Evolutionary conservation across 208 protist genomes (phyloP), one percentile per base, ranked within the genome.

Genomic region (Trypanosoma grayi): DNA sequence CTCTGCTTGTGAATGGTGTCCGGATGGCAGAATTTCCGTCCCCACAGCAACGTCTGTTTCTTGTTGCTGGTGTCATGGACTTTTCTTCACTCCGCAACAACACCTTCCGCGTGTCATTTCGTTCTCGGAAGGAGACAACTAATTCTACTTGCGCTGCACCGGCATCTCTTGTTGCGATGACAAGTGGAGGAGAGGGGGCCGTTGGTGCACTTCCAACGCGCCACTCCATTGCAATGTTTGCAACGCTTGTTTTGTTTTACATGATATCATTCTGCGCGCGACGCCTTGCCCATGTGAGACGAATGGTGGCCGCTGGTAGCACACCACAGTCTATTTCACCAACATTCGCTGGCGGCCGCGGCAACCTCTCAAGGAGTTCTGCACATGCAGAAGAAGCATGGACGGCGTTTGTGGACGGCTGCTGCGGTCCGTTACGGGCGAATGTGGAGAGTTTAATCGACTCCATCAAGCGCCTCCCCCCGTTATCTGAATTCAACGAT

Each of bases 1-100:
- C 34, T 48, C 40, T 93, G 24, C 46, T 72, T 52, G 44, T 87
- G 11, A 90, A 87, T 31, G 70, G 70, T 24, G 18, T 77, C n/a
- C 68, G 56, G 10, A 53, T 87, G 34, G 72, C 65, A 10, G 65
- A 73, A 5, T 58, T 93, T 36, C 73, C 60, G 24, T 60, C 74
- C 16, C 80, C 80, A 13, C 59, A 48, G 28, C 54, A 52, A 34
- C 30, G 28, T 11, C 52, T 85, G 14, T 81, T 77, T 67, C 46
- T 85, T 27, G 51, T 79, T 61, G 24, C 67, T n/a, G 70, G 66
- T 47, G 59, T 59, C 18, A 69, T 53, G 37, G 61, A 70, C 0
- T 28, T 22, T 13, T 13, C 50, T 9, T 43, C 50, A 34, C 37
- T 64, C 36, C 45, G 44, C n/a, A 25, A 13, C 20, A 47, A 56